Base-by-base conservation (phyloP, 2,329 filamentous ascomycete species). In the Aspergillus fumigatus region DNA sequence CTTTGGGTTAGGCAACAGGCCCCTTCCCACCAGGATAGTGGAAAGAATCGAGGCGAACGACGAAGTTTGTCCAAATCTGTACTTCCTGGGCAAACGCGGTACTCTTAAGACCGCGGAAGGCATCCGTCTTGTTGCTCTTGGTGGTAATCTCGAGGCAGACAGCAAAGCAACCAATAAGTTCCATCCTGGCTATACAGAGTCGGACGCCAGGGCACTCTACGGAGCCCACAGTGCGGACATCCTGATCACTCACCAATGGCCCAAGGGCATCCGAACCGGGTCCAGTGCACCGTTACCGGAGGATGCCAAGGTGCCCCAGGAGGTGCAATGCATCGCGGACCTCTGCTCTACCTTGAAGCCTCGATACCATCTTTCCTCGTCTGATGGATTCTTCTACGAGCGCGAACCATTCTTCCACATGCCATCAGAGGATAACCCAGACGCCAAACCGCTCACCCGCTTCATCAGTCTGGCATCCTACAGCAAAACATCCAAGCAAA, bases 91-190 rank as follows among this genome's bases (percentile, higher is more conserved):
- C 56, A 95, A 94, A 73, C 87, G 91, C 66, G 90, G 89, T 59
- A 87, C 88, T 14, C 88, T 91, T 52, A 97, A 94, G 72, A 97
- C 93, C 0, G 88, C 89, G 0, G 92, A 97, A 62, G 93, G 92
- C 1, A 80, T 97, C 48, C 86, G 88, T 51, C 92, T 99, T 59
- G 90, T 93, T n/a, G 81, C 89, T 0, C 80, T 99, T 0, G 93
- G 93, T 26, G 94, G 94, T 0, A 78, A 81, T 35, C 76, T 91
- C 1, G 69, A 83, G 41, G 59, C 68, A 3, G 65, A 68, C 27
- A 61, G 60, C 43, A 70, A 69, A 45, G 82, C 79, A 2, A 86
- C 84, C 2, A 80, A 84, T 62, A 87, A 88, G 61, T 87, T 89
- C 64, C 79, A 88, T n/a, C 88, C 92, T 0, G 86, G 85, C 57